These are phyloP conservation scores for Fusarium nisikadoi DNA, from an alignment of 2,329 filamentous ascomycete species.

Conservation along the genomic window DNA sequence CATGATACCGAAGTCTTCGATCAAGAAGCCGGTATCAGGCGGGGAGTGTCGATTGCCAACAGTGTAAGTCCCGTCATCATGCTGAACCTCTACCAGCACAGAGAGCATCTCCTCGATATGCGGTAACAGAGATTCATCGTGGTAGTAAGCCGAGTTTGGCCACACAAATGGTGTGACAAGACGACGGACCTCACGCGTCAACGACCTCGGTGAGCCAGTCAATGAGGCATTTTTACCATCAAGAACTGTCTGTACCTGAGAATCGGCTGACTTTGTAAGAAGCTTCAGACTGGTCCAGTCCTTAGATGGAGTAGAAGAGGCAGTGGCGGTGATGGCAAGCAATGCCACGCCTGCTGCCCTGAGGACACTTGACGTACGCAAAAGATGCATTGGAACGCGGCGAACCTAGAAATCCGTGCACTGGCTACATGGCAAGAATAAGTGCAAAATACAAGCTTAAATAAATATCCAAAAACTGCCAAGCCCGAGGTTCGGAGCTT, in stretches of 20 bases:
- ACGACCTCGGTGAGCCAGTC: conserved; percentile 1
- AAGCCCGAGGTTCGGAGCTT: conserved; percentile 22
- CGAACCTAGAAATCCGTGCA: too few species aligned
- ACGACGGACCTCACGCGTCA: conserved; percentile 11
- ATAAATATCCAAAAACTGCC: background rate
- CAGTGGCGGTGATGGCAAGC: background rate
- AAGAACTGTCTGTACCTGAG: background rate
- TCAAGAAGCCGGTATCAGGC: conserved; percentile 15
- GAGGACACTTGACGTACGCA: background rate
- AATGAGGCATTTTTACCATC: conserved; percentile 3
- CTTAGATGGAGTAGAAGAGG: background rate
- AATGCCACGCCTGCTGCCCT: background rate
- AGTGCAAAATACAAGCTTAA: background rate
- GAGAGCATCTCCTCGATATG: conserved; percentile 14
- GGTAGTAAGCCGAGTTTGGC: conserved; percentile 10
- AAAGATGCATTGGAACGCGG: background rate
- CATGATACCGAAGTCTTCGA: conserved; percentile 22
- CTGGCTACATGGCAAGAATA: background rate
- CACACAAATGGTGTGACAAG: conserved; percentile 11
- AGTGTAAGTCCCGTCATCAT: conserved; percentile 6
- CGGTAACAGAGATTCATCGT: conserved; percentile 2
- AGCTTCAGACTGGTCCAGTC: conserved; percentile 7
- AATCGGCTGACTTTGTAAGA: conserved; percentile 2
- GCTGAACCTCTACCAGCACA: background rate
- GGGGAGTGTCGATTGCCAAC: conserved; percentile 22